Conservation (phyloP, 78 protist genomes). For the Bodo saltans region DNA sequence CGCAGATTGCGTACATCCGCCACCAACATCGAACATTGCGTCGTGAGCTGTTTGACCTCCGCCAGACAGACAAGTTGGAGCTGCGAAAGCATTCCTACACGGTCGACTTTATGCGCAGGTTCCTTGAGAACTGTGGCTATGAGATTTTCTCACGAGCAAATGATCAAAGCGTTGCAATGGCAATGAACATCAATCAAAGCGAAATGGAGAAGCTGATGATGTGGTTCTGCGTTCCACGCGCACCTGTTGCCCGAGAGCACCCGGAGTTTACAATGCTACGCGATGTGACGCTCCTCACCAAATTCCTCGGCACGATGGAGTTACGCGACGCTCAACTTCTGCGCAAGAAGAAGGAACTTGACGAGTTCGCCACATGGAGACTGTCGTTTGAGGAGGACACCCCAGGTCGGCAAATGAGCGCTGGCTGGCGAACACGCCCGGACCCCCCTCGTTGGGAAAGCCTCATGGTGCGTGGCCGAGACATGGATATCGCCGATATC, state of each 20-base stretch:
- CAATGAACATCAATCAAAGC: no score
- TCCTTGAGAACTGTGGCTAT: not conserved
- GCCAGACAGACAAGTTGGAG: conserved; percentile 25
- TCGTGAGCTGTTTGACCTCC: not conserved
- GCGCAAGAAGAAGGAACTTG: not conserved
- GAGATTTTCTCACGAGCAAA: not conserved
- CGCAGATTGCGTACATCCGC: conserved; percentile 3
- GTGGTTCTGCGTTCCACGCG: not conserved
- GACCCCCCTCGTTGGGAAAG: not conserved
- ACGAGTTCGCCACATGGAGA: conserved; percentile 26
- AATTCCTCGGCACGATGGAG: conserved; percentile 35
- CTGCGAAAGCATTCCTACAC: conserved; percentile 14
- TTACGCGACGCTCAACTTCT: conserved; percentile 17
- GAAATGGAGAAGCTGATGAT: conserved; percentile 32
- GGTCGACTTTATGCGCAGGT: not conserved
- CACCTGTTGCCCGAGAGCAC: conserved; percentile 18
- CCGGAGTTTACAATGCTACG: conserved; percentile 29
- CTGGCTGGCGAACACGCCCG: not conserved
- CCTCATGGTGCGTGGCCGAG: conserved; percentile 13
- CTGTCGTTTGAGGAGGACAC: conserved; percentile 3
- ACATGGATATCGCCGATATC: conserved; percentile 31
- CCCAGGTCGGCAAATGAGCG: not conserved
- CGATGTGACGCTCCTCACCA: conserved; percentile 34
- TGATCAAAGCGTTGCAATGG: not conserved
- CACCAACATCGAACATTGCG: not conserved